phyloP scores from a whole-genome alignment of 805 yeast species.

The Pichia exigua region DNA sequence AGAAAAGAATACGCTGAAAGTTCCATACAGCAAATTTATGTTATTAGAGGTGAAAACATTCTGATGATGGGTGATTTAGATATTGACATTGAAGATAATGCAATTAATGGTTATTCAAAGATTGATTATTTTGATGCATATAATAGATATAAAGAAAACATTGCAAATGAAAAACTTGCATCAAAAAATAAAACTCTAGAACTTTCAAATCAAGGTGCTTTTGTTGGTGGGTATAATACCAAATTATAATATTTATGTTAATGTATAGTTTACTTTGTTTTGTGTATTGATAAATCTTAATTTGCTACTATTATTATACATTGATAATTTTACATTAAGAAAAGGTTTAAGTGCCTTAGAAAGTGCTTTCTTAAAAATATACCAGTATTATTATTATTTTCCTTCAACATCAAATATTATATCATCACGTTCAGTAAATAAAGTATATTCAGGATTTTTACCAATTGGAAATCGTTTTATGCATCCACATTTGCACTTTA shows the following conservation, averaged over 20 bases:
- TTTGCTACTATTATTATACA: background rate
- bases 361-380: too few species aligned
- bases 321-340: background rate
- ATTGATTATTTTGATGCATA: background rate
- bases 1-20: slow-evolving; percentile 54
- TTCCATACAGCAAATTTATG: slow-evolving; percentile 57
- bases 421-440: slow-evolving; percentile 38
- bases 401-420: slow-evolving; percentile 13
- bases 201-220: slow-evolving; percentile 1
- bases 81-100: slow-evolving; percentile 74
- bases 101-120: slow-evolving; percentile 38
- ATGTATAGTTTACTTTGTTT: background rate
- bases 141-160: background rate
- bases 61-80: slow-evolving; percentile 92
- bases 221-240: background rate
- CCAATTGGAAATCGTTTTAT: slow-evolving; percentile 60
- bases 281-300: background rate
- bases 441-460: slow-evolving; percentile 36
- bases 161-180: background rate
- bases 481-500: slow-evolving; percentile 47
- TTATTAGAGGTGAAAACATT: slow-evolving; percentile 94
- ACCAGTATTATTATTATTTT: background rate
- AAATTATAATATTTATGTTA: background rate
- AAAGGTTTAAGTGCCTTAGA: background rate
- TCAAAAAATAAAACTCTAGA: background rate